Base-by-base conservation (phyloP, 2,329 filamentous ascomycete genomes). In the Ophioceras dolichostomum region DNA sequence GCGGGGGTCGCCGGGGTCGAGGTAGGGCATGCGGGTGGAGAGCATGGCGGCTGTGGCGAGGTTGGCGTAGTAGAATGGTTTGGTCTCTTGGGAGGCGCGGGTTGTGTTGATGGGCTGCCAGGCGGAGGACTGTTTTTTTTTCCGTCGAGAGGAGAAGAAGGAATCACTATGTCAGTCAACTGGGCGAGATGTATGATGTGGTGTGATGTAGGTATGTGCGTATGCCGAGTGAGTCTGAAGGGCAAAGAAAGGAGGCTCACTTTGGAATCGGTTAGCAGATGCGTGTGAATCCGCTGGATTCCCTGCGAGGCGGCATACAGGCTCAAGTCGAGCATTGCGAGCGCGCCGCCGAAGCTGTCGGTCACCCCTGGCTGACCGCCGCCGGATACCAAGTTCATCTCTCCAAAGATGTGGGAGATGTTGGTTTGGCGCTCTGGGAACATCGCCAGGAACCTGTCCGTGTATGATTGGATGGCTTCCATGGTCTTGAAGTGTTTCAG, bases 261-360 rank as follows among this genome's bases (percentile, higher is more conserved):
- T 7, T 74, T 63, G 49, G 74, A 79, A 49, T 77, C 65, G 12
- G 70, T 76, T 10, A 75, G 76, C 58, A 71, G 67, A 53, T 81
- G 76, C 70, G 79, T 73, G 49, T 79, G 72, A 3, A 74, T 63
- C 16, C 75, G 65, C 32, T 58, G 57, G 54, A 80, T 69, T 13
- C 68, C 68, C 2, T 64, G 63, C 0, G 67, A 59, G 2, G 75
- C 76, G 37, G 64, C 64, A 49, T 68, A 72, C 5, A 79, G 59
- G 44, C 69, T 70, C 57, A 77, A 79, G 53, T 80, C 75, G 10
- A 79, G 48, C 18, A 62, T 70, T 76, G 75, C 80, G 14, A 80
- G 68, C 9, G 75, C 73, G 9, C 75, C 76, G 26, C 76, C 76
- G 50, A 80, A 81, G 1, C 71, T 63, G 56, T 80, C 76, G 28